Percentiles rank a stretch among this genome's conserved stretches.
Evolutionary conservation across 176 grass and related monocot species (phyloP).

Genomic region (Oryza nivara): DNA sequence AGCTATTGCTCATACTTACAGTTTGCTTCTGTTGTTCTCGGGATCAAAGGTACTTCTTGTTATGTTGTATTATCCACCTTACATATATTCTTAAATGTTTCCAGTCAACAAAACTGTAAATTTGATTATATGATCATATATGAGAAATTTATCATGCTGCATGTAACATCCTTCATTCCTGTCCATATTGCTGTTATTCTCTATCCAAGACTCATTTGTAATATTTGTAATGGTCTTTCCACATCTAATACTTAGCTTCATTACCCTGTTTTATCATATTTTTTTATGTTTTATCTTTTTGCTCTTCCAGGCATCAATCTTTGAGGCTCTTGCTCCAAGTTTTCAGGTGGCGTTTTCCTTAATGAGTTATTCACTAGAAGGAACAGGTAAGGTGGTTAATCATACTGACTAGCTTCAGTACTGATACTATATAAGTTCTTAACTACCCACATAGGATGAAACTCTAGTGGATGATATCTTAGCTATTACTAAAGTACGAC

Average conservation of each 20-base stretch:
- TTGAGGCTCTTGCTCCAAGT: constrained; percentile 80
- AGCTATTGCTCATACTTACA: constrained; percentile 93
- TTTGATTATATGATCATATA: neutral
- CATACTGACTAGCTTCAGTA: neutral
- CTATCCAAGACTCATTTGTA: neutral
- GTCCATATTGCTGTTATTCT: neutral
- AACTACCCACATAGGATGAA: neutral
- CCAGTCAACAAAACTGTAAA: neutral
- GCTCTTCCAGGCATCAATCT: constrained; percentile 66
- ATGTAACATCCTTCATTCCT: neutral
- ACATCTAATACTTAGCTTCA: neutral
- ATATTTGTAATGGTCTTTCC: neutral
- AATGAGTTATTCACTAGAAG: constrained; percentile 62
- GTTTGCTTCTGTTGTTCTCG: constrained; percentile 81
- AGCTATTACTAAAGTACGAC: neutral
- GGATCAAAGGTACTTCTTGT: constrained; percentile 68
- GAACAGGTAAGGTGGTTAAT: constrained; percentile 55
- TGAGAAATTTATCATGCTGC: neutral
- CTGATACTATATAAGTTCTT: constrained; percentile 21
- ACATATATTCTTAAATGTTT: neutral
- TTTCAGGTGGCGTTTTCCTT: constrained; percentile 92
- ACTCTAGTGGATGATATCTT: constrained; percentile 20
- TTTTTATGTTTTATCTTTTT: constrained; percentile 40
- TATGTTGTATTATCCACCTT: neutral
- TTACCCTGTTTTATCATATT: neutral